A percentile compares a stretch with the other conserved stretches of the same genome.
phyloP scores from a whole-genome alignment of 768 basidiomycete genomes.

The Lyophyllum semitale region DNA sequence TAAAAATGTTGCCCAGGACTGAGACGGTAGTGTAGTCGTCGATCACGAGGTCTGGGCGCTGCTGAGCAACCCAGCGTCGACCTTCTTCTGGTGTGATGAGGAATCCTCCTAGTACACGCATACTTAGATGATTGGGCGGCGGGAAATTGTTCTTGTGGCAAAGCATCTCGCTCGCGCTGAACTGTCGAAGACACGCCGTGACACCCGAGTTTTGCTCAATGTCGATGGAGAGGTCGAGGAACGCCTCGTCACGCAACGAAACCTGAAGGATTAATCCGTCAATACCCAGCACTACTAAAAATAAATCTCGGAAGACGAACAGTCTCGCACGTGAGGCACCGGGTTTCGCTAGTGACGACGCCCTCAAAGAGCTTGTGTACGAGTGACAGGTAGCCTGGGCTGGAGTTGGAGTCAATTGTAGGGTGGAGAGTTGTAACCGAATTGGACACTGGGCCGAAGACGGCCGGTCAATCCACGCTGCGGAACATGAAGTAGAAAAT shows the following conservation, averaged over 20 bases:
- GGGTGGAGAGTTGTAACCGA: conserved; percentile 59
- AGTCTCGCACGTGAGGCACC: conserved; percentile 97
- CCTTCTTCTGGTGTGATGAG: too few species aligned
- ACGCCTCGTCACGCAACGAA: conserved; percentile 92
- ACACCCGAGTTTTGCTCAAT: conserved; percentile 98
- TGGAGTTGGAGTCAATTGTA: conserved; percentile 45
- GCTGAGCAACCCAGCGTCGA: too few species aligned
- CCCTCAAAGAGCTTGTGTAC: conserved; percentile 95
- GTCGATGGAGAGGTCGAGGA: conserved; percentile 98
- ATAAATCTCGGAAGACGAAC: conserved; percentile 45
- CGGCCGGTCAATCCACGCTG: conserved; percentile 7
- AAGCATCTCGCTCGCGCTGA: conserved; percentile 98
- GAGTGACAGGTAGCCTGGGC: conserved; percentile 52
- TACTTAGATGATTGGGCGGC: too few species aligned
- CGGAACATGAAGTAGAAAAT: conserved; percentile 1
- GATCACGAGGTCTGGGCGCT: too few species aligned
- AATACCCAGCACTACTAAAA: conserved; percentile 6
- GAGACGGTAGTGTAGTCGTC: too few species aligned
- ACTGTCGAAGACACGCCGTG: conserved; percentile 93
- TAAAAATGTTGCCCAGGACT: too few species aligned
- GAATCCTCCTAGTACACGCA: too few species aligned
- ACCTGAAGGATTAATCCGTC: conserved; percentile 50
- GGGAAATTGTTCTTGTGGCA: conserved; percentile 98
- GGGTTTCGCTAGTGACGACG: conserved; percentile 91
- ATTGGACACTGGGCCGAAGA: conserved; percentile 54